Percentiles rank a stretch among this genome's conserved stretches.
phyloP scores from a whole-genome alignment of 2,329 filamentous ascomycete genomes.

The Ophiostoma triangulosporum region DNA sequence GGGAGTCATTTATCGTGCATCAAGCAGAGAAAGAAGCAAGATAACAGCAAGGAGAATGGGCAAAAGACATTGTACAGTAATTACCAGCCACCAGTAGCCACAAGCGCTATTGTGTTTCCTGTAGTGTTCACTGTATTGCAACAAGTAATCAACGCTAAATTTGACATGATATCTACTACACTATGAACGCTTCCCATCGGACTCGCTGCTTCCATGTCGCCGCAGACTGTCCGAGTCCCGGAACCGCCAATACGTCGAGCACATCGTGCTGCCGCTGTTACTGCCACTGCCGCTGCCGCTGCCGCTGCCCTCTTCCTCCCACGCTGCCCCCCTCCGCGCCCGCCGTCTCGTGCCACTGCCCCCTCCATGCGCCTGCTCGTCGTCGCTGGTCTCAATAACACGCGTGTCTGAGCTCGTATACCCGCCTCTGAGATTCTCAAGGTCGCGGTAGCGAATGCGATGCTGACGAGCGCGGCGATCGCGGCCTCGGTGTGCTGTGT shows the following conservation, averaged over 20 bases:
- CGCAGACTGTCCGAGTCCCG: slow-evolving; percentile 1
- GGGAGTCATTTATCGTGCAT: too few relatives aligned
- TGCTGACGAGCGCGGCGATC: neutral
- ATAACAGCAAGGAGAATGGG: too few relatives aligned
- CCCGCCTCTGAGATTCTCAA: neutral
- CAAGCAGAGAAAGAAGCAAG: too few relatives aligned
- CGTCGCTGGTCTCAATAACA: too few relatives aligned
- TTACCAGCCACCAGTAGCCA: too few relatives aligned
- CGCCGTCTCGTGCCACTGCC: neutral
- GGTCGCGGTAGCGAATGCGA: neutral
- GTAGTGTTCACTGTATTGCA: too few relatives aligned
- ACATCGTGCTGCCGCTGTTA: neutral
- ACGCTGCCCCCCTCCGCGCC: neutral
- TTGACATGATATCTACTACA: too few relatives aligned
- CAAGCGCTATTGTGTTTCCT: too few relatives aligned
- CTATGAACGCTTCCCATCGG: neutral
- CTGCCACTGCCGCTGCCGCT: neutral
- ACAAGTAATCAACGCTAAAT: too few relatives aligned
- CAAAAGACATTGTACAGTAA: too few relatives aligned
- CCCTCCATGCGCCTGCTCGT: neutral
- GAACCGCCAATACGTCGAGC: slow-evolving; percentile 1
- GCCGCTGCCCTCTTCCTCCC: neutral
- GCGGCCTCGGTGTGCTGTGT: neutral
- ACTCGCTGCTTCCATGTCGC: neutral
- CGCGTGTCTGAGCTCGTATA: neutral